Base-by-base conservation (phyloP, 441 rosid genomes). In the Pelargonium australe region DNA sequence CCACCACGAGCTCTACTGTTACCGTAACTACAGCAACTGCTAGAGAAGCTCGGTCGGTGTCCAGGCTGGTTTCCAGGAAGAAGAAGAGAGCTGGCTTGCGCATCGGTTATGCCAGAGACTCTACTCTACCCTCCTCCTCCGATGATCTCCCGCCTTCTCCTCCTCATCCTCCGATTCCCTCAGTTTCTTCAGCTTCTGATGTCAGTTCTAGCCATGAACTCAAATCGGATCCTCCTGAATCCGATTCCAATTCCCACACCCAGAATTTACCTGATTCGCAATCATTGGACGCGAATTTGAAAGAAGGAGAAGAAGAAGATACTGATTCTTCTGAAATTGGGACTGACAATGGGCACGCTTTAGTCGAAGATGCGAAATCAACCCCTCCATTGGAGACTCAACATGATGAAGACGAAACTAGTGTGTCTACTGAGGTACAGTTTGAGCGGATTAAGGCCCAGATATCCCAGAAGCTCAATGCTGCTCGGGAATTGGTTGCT, bases 31-130 rank as follows among this genome's bases (percentile, higher is more conserved):
- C 45, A 14, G n/a, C 65, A 10, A 8, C 19, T 13, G 43, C 4
- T 31, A 67, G 63, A 34, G 74, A 70, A 64, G 45, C 31, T 62
- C 9, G 55, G 45, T 7, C 69, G 2, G 57, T 72, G 64, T 66
- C 78, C 23, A 82, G 90, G 2, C 91, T 83, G 73, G 63, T 43
- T 7, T 86, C 92, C 16, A 82, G 96, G 78, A 92, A 89, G 90
- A 89, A 92, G 83, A 92, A 83, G 85, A 82, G 81, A 82, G 75
- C 87, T 9, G 84, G 86, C 28, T 82, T 89, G 68, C 79, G 95
- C 77, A 82, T 88, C 75, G 93, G 90, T 60, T 87, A 87, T 73
- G 95, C 83, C 2, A 82, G 95, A 79, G 82, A 78, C 43, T n/a
- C 16, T 34, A 17, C 66, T 43, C 37, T n/a, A 12, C 77, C 69